Percentiles rank a stretch among this genome's conserved stretches.
These are phyloP conservation scores for Rhynchosporium graminicola DNA, from an alignment of 2,329 filamentous ascomycete species.

Conservation along the genomic window DNA sequence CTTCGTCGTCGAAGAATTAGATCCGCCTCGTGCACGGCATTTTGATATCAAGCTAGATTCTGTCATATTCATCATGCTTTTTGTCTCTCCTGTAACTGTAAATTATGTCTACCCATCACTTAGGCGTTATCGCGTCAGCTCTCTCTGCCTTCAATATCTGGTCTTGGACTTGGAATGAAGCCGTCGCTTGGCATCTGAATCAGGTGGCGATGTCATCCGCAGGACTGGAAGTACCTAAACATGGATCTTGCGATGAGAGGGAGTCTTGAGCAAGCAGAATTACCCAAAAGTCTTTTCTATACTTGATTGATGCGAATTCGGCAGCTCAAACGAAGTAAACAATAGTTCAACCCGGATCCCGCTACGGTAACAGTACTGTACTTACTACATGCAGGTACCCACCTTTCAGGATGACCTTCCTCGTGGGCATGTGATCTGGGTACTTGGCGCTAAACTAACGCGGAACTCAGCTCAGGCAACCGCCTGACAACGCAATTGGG, in stretches of 20 bases:
- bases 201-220: not conserved
- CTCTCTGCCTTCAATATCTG: not conserved
- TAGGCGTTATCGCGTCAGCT: not conserved
- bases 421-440: not conserved
- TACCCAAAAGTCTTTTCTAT: no score
- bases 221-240: not conserved
- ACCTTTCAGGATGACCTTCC: no score
- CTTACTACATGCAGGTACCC: constrained; percentile 6
- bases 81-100: no score
- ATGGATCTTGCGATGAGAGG: no score
- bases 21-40: no score
- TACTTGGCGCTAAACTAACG: not conserved
- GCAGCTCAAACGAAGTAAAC: no score
- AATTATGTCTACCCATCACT: not conserved
- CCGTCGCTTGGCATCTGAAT: not conserved
- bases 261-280: not conserved
- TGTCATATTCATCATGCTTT: no score
- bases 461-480: constrained; percentile 1
- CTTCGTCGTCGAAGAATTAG: no score
- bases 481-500: not conserved
- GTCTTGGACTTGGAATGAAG: constrained; percentile 1
- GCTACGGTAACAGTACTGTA: no score
- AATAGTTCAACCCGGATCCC: no score
- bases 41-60: no score
- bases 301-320: no score